Percentiles rank a stretch among this genome's conserved stretches.
Evolutionary conservation across 257 asterid genomes (phyloP).

Genomic region (Nicotiana sylvestris): DNA sequence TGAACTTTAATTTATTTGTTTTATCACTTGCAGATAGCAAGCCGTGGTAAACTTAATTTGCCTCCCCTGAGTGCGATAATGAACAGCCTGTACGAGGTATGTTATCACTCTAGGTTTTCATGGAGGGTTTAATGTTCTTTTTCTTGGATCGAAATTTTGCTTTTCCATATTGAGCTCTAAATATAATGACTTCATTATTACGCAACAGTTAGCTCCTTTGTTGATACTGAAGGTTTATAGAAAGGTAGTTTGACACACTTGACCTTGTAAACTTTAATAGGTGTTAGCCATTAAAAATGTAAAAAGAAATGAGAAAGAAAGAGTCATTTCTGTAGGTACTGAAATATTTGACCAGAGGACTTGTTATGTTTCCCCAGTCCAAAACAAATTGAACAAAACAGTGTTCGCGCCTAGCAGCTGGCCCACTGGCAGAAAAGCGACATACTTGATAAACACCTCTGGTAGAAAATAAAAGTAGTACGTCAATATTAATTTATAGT

Average conservation of each 20-base stretch:
- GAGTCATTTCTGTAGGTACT: not conserved
- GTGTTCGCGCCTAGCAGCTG: not conserved
- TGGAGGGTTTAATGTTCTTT: not conserved
- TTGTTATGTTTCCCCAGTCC: not conserved
- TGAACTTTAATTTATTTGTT: not conserved
- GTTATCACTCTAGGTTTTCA: not conserved
- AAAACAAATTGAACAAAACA: not conserved
- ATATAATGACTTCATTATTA: not conserved
- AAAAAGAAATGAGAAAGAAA: not conserved
- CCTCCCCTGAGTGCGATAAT: constrained; percentile 47
- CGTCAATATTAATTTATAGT: not conserved
- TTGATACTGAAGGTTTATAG: not conserved
- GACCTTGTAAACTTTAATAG: not conserved
- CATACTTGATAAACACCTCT: not conserved
- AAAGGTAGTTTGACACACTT: not conserved
- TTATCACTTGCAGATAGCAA: constrained; percentile 52
- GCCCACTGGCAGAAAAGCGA: not conserved
- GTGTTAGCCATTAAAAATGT: not conserved
- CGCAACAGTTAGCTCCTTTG: not conserved
- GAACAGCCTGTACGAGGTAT: constrained; percentile 58
- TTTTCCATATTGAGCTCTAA: not conserved
- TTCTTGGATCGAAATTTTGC: not conserved
- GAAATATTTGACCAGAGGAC: not conserved
- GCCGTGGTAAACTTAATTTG: constrained; percentile 75
- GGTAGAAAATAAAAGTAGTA: not conserved